Base-by-base conservation (phyloP, 352 stramenopile genomes). In the Phytophthora multivora region DNA sequence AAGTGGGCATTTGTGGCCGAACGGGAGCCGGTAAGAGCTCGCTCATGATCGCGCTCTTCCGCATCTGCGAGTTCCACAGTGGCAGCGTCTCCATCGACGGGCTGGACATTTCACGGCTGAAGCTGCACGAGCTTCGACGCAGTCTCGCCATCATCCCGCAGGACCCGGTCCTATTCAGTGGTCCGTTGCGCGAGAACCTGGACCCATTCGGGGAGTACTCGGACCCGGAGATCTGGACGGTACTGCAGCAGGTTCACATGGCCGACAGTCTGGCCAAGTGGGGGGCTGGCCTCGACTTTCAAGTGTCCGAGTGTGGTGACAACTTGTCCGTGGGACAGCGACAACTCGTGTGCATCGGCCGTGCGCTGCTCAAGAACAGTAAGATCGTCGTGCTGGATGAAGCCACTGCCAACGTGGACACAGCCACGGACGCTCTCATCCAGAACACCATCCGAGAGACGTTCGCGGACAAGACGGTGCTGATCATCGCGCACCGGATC, bases 401-500 rank as follows among this genome's bases (percentile, higher is more conserved):
- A 69, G 95, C 93, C 11, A 98, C 96, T 7, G 80, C 87, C 31
- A 90, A 75, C 41, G 88, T 98, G 1, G 93, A 98, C 71, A 72
- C 75, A 38, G 81, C 85, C 41, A 97, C 91, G 0, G 91, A 98
- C 65, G 46, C 50, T 16, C 60, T 86, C 21, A 96, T 98, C 51
- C 95, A 98, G 71, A 13, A 33, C n/a, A 84, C 72, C 7, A 79
- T 90, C 36, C 62, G 66, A 41, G 43, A 66, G 21, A 72, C 48
- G 19, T 98, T 98, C 64, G 50, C 52, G 18, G 51, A 85, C 38
- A 96, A 80, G 46, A 99, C 97, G 2, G 61, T 97, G 35, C 59
- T 99, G 5, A 98, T 91, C 5, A 98, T 99, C 48, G 97, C 97
- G 8, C 97, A 99, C 68, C 83, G 97, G 13, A 73, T 99, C 26